These are phyloP conservation scores for Diplodia mutila DNA, from an alignment of 2,329 filamentous ascomycete genomes.

Conservation along the genomic window DNA sequence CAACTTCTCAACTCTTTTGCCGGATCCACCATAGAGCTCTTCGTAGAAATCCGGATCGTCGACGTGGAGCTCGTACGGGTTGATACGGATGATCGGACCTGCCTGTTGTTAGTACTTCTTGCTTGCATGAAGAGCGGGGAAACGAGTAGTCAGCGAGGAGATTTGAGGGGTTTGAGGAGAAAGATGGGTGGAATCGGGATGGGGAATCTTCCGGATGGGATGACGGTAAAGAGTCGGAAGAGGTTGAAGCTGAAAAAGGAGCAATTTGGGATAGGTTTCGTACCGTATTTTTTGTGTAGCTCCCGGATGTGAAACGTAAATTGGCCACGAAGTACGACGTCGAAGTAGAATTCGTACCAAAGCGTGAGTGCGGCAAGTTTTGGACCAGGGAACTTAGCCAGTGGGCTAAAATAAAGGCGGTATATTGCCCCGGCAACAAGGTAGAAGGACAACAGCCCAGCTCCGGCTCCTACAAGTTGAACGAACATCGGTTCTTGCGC, in stretches of 20 bases:
- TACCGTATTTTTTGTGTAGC: constrained; percentile 34
- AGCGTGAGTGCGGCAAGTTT: constrained; percentile 34
- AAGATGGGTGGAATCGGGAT: background rate
- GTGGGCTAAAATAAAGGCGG: constrained; percentile 32
- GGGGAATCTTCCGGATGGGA: background rate
- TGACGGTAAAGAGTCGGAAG: constrained; percentile 1
- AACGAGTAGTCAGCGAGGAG: background rate
- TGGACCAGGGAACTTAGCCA: constrained; percentile 33
- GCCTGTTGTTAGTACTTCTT: background rate
- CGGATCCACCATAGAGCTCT: constrained; percentile 8
- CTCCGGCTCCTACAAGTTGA: background rate
- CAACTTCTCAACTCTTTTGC: constrained; percentile 27
- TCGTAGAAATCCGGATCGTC: constrained; percentile 35
- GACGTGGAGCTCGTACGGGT: constrained; percentile 38
- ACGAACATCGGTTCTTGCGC: background rate
- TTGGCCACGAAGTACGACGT: constrained; percentile 31
- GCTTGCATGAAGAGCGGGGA: background rate
- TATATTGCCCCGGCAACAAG: constrained; percentile 26
- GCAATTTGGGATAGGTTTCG: background rate
- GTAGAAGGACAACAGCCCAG: constrained; percentile 1
- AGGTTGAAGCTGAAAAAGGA: background rate
- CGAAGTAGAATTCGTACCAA: constrained; percentile 35
- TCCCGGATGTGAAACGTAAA: constrained; percentile 32
- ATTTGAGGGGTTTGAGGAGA: background rate
- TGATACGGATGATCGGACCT: constrained; percentile 41